Conservation (phyloP, 2,329 filamentous ascomycete genomes). For the Xylaria arbuscula region DNA sequence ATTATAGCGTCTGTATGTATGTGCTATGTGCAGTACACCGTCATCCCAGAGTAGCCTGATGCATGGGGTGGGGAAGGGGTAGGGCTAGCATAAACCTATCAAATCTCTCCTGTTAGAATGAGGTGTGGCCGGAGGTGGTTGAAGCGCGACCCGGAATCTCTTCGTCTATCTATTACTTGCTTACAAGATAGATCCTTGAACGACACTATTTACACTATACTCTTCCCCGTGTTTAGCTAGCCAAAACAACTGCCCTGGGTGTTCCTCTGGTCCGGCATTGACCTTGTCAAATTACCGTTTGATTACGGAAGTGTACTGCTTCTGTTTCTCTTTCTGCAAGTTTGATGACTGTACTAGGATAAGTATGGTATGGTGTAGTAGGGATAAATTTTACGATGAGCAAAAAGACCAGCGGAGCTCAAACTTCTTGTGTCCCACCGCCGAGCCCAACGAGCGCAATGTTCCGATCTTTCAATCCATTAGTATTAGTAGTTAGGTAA, state of each 20-base stretch:
- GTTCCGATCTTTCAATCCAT: conserved; percentile 14
- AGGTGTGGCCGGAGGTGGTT: conserved; percentile 2
- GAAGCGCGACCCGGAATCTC: conserved; percentile 7
- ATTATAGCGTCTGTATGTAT: conserved; percentile 1
- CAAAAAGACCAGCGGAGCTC: conserved; percentile 3
- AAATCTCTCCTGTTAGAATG: not conserved
- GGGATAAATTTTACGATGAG: conserved; percentile 3
- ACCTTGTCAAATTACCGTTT: conserved; percentile 21
- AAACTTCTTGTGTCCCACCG: conserved; percentile 11
- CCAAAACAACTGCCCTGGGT: not conserved
- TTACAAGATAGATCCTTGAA: conserved; percentile 20
- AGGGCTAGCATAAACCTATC: conserved; percentile 12
- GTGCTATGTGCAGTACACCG: conserved; percentile 6
- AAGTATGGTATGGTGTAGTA: not conserved
- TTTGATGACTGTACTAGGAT: not conserved
- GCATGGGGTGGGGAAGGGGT: conserved; percentile 12
- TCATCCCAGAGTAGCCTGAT: conserved; percentile 24
- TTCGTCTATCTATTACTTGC: conserved; percentile 12
- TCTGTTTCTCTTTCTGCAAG: not conserved
- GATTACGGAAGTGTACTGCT: not conserved
- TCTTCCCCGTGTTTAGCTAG: conserved; percentile 27
- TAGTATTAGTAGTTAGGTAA: conserved; percentile 3
- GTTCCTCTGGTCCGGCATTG: conserved; percentile 10
- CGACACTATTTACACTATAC: not conserved
- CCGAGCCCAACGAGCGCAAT: conserved; percentile 14